Evolutionary conservation across 352 stramenopile genomes (phyloP), one percentile per base, ranked within the genome.

Genomic region (Pythium guiyangense): DNA sequence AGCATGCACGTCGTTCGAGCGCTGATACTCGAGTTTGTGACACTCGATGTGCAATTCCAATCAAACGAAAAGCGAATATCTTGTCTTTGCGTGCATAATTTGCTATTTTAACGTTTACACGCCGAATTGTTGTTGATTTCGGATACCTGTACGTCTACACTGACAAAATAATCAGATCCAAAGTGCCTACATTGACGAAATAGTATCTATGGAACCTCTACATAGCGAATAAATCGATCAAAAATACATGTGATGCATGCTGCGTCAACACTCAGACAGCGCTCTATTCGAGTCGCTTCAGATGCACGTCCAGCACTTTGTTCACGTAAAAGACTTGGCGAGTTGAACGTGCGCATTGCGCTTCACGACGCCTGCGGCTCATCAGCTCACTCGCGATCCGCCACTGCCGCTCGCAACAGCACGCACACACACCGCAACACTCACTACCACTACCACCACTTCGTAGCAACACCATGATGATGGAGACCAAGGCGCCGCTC

Each of bases 401-500:
- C 47, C 18, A 12, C 9, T 11, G 2, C 9, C 22, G 26, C 46
- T 4, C 14, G n/a, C 25, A 22, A 12, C 31, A 15, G 6, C n/a
- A 20, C 27, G 56, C 37, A 34, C 49, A 47, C 25, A 54, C 29
- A 55, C 11, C 15, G 14, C 6, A 12, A 43, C 18, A 46, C 10
- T 25, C 42, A 17, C 49, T 34, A 37, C n/a, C 12, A 14, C 22
- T 17, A 54, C 43, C 17, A 54, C 22, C 22, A 22, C 3, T 11
- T 37, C 31, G 31, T 10, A 14, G 31, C 31, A 37, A 37, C 22
- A 22, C 22, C 22, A 22, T 22, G 22, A 22, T 12, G 5, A 84
- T 79, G 71, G 64, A 68, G 44, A 52, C 49, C 60, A 92, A 92
- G 52, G 79, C 79, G 3, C 64, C 82, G 12, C 22, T 88, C 17